Percentiles rank a stretch among this genome's conserved stretches.
Conservation (phyloP, 305 asterid genomes). For the Rubia occidens region DNA sequence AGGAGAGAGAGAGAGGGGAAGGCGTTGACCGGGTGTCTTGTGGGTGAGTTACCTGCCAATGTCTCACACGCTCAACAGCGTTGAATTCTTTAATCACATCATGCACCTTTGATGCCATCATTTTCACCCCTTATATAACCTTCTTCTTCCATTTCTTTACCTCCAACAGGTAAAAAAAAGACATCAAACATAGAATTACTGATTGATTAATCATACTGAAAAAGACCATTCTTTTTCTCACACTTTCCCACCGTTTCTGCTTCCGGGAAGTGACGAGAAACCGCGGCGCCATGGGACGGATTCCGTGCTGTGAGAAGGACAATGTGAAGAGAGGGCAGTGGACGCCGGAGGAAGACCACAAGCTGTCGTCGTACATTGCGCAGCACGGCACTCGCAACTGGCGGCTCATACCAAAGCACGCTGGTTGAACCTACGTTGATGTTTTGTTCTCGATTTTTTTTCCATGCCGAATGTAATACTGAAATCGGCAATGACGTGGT, state of each 20-base stretch:
- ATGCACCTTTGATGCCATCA: conserved; percentile 57
- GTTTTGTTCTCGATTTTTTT: too few species aligned
- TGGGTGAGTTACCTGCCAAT: conserved; percentile 89
- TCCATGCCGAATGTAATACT: background rate
- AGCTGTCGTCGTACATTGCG: conserved; percentile 87
- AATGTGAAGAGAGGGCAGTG: conserved; percentile 88
- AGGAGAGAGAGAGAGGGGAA: conserved; percentile 6
- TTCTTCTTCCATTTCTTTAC: conserved; percentile 27
- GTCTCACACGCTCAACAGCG: conserved; percentile 86
- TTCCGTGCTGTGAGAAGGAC: conserved; percentile 92
- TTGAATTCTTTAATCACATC: conserved; percentile 82
- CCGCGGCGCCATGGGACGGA: conserved; percentile 49
- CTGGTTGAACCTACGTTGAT: conserved; percentile 29
- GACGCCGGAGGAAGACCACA: conserved; percentile 98
- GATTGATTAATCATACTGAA: background rate
- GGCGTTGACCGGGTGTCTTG: conserved; percentile 86
- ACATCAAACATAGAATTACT: background rate
- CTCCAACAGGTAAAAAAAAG: background rate
- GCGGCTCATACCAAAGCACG: conserved; percentile 97
- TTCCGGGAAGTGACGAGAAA: background rate
- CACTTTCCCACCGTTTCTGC: background rate
- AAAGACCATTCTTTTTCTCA: background rate
- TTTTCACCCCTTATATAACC: conserved; percentile 24
- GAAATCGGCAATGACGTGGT: background rate
- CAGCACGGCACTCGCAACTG: conserved; percentile 93